Evolutionary conservation across 2,329 filamentous ascomycete species (phyloP), one percentile per base, ranked within the genome.

Genomic region (Podosphaera aphanis): DNA sequence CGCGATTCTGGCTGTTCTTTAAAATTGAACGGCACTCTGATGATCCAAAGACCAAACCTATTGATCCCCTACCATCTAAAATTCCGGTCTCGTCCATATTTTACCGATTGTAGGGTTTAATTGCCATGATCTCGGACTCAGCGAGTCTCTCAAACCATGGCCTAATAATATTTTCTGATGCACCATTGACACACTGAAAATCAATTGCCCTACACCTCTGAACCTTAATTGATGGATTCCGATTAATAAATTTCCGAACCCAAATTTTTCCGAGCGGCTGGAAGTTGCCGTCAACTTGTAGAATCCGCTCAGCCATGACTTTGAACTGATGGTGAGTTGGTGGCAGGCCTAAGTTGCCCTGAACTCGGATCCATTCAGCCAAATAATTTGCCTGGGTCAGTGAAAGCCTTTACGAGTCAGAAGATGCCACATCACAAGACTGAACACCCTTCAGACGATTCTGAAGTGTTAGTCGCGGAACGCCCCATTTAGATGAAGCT

Each of bases 251-350:
- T 20, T 1, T 23, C n/a, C 13, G 5, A 40, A 38, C 25, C 36
- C 27, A 42, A 11, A 15, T 20, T 40, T 48, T 48, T 43, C 20
- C 19, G 16, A 45, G 42, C 2, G 41, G 20, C 19, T n/a, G 37
- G 21, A 33, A 29, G 23, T 40, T 25, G n/a, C 35, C 16, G 10
- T 27, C 3, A 15, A 16, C 21, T 27, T 11, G 6, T 21, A 47
- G 18, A 37, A 47, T 25, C 5, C 23, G 23, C 15, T 31, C 18
- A 7, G 33, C 41, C 36, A 47, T 44, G 39, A 23, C 41, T 21
- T 40, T 47, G 2, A 47, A 38, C 25, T 44, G 16, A 15, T 23
- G 19, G 43, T 47, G 25, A 15, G 35, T 47, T 18, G 35, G 41
- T 23, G 20, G 23, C n/a, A 44, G 41, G 11, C 41, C 46, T 11